Evolutionary conservation across 306 rosid species (phyloP), one percentile per base, ranked within the genome.

Genomic region (Prunus campanulata): DNA sequence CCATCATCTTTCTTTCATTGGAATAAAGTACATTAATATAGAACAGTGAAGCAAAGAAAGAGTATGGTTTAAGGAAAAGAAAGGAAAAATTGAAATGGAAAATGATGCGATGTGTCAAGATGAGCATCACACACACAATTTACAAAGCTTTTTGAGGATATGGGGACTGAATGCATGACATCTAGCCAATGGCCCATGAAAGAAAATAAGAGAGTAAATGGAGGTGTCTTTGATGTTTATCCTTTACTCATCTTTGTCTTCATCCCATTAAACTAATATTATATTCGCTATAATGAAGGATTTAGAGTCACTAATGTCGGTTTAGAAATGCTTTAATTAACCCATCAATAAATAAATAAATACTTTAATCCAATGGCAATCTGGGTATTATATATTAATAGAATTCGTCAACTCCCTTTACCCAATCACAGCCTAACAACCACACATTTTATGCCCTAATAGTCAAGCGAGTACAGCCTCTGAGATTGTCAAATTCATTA

Each of bases 291-390:
- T 35, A 11, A 35, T 25, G 54, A 13, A 39, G 48, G 0, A 72
- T 57, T 57, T n/a, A 72, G 76, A 57, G 54, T 66, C 67, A 72
- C 76, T 57, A 56, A 72, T 32, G 68, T 15, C 68, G 13, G 11
- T 11, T 48, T 11, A 8, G 12, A 46, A 46, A 46, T 25, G 27
- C 27, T 25, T 25, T 47, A 46, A 0, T 46, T n/a, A 19, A 67
- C 18, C 70, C 7, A 25, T 35, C 0, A 35, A 29, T 29, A 29
- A 29, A 29, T 27, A 29, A 29, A 32, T 5, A 35, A 35, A 35
- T 5, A 35, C 42, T 35, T 6, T 5, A 35, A 5, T 1, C 42
- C 42, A 35, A 35, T 35, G 42, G 42, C 42, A 35, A 35, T 35
- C 8, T 35, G 42, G 42, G 42, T 5, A 35, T 35, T 6, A 51